Conservation (phyloP, 2,329 filamentous ascomycete genomes). For the Colletotrichum orbiculare region DNA sequence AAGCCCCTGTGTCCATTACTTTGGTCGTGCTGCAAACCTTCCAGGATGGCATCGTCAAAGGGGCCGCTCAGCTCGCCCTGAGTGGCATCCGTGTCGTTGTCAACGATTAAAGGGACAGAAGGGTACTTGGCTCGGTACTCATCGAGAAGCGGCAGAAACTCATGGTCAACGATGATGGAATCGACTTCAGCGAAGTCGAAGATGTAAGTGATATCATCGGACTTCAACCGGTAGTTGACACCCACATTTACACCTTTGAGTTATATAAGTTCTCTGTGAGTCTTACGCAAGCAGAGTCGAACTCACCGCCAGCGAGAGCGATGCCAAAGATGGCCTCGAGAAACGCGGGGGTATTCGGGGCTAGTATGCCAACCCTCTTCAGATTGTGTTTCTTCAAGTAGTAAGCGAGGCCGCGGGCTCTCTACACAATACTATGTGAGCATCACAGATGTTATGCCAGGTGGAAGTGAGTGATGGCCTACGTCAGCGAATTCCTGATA, state of each 20-base stretch:
- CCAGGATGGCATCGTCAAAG: conserved; percentile 84
- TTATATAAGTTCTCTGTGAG: neutral
- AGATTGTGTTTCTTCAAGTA: conserved; percentile 80
- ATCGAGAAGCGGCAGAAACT: conserved; percentile 79
- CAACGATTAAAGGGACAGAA: conserved; percentile 77
- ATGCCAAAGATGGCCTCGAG: conserved; percentile 91
- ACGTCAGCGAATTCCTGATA: conserved; percentile 84
- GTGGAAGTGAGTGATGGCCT: neutral
- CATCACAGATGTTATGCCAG: no score
- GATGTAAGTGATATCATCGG: conserved; percentile 90
- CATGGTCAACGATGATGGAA: conserved; percentile 85
- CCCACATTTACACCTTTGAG: conserved; percentile 74
- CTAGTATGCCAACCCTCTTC: conserved; percentile 84
- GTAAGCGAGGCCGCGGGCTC: conserved; percentile 88
- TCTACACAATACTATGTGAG: conserved; percentile 43
- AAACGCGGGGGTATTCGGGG: conserved; percentile 94
- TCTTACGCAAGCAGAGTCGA: neutral
- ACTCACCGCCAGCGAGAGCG: conserved; percentile 75
- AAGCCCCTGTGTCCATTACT: conserved; percentile 77
- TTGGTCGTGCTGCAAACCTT: conserved; percentile 80
- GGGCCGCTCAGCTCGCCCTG: conserved; percentile 80
- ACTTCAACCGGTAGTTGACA: conserved; percentile 74
- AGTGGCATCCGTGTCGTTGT: conserved; percentile 82
- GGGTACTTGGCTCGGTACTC: conserved; percentile 71
- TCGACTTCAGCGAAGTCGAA: conserved; percentile 90